These are phyloP conservation scores for Rugonectria rugulosa DNA, from an alignment of 2,329 filamentous ascomycete genomes.

Conservation along the genomic window DNA sequence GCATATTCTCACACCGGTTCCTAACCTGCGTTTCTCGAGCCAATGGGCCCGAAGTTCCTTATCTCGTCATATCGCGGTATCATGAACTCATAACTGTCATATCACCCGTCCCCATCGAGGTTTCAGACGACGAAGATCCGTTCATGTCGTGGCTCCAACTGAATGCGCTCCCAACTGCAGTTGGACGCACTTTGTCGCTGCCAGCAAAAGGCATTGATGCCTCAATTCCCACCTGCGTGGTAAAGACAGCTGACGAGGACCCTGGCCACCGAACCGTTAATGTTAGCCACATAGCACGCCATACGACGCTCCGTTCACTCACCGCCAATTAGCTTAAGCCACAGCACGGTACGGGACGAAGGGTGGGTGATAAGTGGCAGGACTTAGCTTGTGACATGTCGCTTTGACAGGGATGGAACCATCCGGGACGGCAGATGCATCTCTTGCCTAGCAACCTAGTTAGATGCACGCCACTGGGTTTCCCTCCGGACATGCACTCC, in stretches of 20 bases:
- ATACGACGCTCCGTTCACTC: slow-evolving; percentile 5
- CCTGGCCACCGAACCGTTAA: slow-evolving; percentile 1
- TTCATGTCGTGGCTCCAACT: slow-evolving; percentile 14
- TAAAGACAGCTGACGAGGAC: not conserved
- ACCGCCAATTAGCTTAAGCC: slow-evolving; percentile 27
- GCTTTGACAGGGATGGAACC: slow-evolving; percentile 8
- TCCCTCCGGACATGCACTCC: slow-evolving; percentile 14
- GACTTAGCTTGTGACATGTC: slow-evolving; percentile 7
- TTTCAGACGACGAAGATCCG: not conserved
- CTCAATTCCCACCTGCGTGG: slow-evolving; percentile 1
- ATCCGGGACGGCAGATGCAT: slow-evolving; percentile 19
- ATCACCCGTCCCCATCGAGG: slow-evolving; percentile 6
- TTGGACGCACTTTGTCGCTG: no score
- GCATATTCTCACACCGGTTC: slow-evolving; percentile 26
- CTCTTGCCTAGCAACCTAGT: slow-evolving; percentile 20
- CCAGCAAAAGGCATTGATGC: not conserved
- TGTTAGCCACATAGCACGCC: slow-evolving; percentile 10
- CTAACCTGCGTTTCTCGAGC: slow-evolving; percentile 2
- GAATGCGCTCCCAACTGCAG: not conserved
- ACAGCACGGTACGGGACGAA: slow-evolving; percentile 4
- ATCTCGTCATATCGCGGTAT: slow-evolving; percentile 24
- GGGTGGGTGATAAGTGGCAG: slow-evolving; percentile 24
- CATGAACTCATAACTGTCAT: slow-evolving; percentile 9
- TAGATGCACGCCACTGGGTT: slow-evolving; percentile 28
- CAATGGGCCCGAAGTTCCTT: slow-evolving; percentile 30